Evolutionary conservation across 331 rosid genomes (phyloP), one percentile per base, ranked within the genome.

Genomic region (Stylosanthes scabra): DNA sequence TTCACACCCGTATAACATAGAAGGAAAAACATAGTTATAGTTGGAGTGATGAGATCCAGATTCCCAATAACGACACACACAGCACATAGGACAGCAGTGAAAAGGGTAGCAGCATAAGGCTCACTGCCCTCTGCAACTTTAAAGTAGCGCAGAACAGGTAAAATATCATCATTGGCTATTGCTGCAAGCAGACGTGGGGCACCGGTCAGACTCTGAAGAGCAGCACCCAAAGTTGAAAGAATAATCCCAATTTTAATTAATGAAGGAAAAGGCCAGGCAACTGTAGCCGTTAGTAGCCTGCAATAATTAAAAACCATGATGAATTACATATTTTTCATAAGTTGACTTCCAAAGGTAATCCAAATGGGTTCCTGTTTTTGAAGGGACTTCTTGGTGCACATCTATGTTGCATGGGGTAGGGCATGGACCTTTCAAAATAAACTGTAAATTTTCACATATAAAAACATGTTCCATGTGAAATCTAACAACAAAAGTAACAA

Each of bases 181-280:
- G 99, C 99, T 71, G 99, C 99, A 73, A 95, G 99, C 74, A 95
- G 83, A 75, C 98, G 98, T 0, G 99, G 99, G 72, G 99, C 99
- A 66, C 99, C 99, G 11, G 99, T 95, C 88, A 95, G 80, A 84
- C 98, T 90, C 88, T 95, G 99, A 75, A 95, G 99, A 60, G 99
- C 99, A 80, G 99, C 99, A 80, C 99, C 99, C 76, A 95, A 77
- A 57, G 99, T 95, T 56, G 99, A 95, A 78, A 95, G 97, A 83
- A 95, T 90, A 70, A 95, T 95, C 74, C 99, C 99, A 68, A 95
- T 79, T 75, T 95, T 90, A 83, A 95, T 84, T 77, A 95, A 72
- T 72, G 88, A 94, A 28, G 99, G 99, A 80, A 87, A 90, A 74
- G 99, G 99, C 99, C 99, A 95, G 45, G 99, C 96, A 74, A 95